Conservation (phyloP, 192 early-diverging fungal genomes). For the Funneliformis geosporum region DNA sequence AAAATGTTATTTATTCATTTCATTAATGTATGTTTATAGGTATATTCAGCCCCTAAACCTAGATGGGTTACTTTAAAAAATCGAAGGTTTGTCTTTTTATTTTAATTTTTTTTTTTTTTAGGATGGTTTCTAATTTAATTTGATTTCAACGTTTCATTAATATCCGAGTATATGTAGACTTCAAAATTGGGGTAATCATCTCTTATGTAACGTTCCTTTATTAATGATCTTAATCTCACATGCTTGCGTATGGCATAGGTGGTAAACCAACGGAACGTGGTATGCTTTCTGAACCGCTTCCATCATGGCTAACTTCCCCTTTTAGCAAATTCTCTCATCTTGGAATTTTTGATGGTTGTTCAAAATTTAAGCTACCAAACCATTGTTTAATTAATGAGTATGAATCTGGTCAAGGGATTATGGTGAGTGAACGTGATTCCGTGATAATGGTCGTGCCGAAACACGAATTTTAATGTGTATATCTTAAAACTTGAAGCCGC, state of each 20-base stretch:
- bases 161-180: too few relatives aligned
- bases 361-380: constrained; percentile 39
- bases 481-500: constrained; percentile 36
- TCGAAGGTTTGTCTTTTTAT: constrained; percentile 37
- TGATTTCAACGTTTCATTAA: too few relatives aligned
- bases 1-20: neutral
- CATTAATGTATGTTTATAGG: constrained; percentile 30
- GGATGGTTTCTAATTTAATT: too few relatives aligned
- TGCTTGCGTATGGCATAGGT: constrained; percentile 15
- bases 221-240: too few relatives aligned
- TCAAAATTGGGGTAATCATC: constrained; percentile 52
- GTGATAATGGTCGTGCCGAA: too few relatives aligned
- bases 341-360: constrained; percentile 36
- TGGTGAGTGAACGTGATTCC: constrained; percentile 32
- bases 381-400: constrained; percentile 58
- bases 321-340: constrained; percentile 36
- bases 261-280: constrained; percentile 39
- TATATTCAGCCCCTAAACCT: constrained; percentile 46
- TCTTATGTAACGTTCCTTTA: neutral
- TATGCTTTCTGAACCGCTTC: constrained; percentile 49
- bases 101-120: neutral
- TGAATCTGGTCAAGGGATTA: constrained; percentile 53
- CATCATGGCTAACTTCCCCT: constrained; percentile 41
- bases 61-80: constrained; percentile 55
- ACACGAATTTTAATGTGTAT: neutral